Percentiles rank a stretch among this genome's conserved stretches.
Evolutionary conservation across 2,329 filamentous ascomycete genomes (phyloP).

Genomic region (Paracamarosporium sp.): DNA sequence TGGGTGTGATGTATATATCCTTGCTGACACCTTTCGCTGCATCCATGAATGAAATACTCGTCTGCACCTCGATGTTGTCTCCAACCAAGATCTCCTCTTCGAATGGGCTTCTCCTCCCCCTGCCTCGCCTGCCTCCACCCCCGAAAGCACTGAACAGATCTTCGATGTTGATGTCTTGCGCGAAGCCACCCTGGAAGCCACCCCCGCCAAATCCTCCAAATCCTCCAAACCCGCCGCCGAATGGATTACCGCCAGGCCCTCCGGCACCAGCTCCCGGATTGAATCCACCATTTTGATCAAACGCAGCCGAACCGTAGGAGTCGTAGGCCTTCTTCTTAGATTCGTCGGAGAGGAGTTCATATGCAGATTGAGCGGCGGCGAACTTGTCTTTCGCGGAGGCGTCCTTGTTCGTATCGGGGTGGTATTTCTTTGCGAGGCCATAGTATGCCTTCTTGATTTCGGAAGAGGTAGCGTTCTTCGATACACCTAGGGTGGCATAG

Average conservation of each 20-base stretch:
- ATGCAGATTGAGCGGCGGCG: slow-evolving; percentile 88
- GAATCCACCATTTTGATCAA: slow-evolving; percentile 73
- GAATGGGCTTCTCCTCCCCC: slow-evolving; percentile 69
- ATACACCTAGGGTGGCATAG: slow-evolving; percentile 85
- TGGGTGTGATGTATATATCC: slow-evolving; percentile 84
- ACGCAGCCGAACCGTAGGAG: slow-evolving; percentile 83
- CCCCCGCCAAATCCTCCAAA: slow-evolving; percentile 53
- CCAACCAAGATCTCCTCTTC: slow-evolving; percentile 85
- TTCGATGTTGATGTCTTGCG: slow-evolving; percentile 90
- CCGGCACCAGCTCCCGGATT: slow-evolving; percentile 73
- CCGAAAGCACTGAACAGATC: slow-evolving; percentile 91
- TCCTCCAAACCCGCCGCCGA: slow-evolving; percentile 60
- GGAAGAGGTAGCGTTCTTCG: slow-evolving; percentile 76
- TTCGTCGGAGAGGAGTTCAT: slow-evolving; percentile 90
- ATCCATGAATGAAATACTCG: slow-evolving; percentile 93
- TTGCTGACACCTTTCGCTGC: slow-evolving; percentile 90
- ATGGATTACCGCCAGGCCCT: slow-evolving; percentile 69
- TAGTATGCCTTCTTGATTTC: slow-evolving; percentile 99
- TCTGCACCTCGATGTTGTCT: slow-evolving; percentile 93
- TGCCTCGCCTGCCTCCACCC: slow-evolving; percentile 55
- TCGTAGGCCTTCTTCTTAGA: slow-evolving; percentile 94
- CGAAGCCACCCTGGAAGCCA: slow-evolving; percentile 76
- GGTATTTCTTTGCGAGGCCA: slow-evolving; percentile 94
- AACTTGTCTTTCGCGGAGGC: slow-evolving; percentile 93
- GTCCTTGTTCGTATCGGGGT: slow-evolving; percentile 98